Conservation (phyloP, 1,284 basidiomycete genomes). For the Peniophora sp. region DNA sequence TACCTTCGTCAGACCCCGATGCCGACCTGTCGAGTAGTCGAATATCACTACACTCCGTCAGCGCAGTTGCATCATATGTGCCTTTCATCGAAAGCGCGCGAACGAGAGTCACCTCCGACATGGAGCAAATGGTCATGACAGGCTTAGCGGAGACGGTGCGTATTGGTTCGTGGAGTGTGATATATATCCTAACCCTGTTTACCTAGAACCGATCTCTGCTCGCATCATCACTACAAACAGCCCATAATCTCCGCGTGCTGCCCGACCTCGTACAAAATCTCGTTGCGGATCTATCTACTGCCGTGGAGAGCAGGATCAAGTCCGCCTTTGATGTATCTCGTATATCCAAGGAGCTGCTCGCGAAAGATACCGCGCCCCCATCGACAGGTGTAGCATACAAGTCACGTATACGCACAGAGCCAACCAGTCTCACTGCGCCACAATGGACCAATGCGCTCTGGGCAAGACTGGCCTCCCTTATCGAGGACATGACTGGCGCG, state of each 20-base stretch:
- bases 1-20: constrained; percentile 2
- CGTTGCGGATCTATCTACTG: constrained; percentile 74
- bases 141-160: constrained; percentile 70
- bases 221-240: constrained; percentile 89
- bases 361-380: constrained; percentile 47
- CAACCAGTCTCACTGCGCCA: constrained; percentile 73
- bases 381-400: constrained; percentile 53
- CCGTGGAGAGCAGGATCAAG: constrained; percentile 74
- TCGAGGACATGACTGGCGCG: constrained; percentile 85
- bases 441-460: constrained; percentile 82
- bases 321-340: constrained; percentile 80
- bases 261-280: constrained; percentile 79
- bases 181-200: constrained; percentile 1
- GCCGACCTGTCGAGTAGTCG: constrained; percentile 10
- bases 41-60: constrained; percentile 61
- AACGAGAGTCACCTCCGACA: constrained; percentile 66
- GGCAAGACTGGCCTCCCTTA: constrained; percentile 72
- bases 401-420: constrained; percentile 77
- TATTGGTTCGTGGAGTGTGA: constrained; percentile 9
- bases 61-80: constrained; percentile 61
- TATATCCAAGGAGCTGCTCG: constrained; percentile 75
- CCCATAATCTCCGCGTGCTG: constrained; percentile 84
- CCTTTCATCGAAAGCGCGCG: constrained; percentile 67
- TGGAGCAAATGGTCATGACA: constrained; percentile 80
- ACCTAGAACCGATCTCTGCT: constrained; percentile 80